phyloP scores from a whole-genome alignment of 352 stramenopile genomes.

The Elongisporangium prolatum region DNA sequence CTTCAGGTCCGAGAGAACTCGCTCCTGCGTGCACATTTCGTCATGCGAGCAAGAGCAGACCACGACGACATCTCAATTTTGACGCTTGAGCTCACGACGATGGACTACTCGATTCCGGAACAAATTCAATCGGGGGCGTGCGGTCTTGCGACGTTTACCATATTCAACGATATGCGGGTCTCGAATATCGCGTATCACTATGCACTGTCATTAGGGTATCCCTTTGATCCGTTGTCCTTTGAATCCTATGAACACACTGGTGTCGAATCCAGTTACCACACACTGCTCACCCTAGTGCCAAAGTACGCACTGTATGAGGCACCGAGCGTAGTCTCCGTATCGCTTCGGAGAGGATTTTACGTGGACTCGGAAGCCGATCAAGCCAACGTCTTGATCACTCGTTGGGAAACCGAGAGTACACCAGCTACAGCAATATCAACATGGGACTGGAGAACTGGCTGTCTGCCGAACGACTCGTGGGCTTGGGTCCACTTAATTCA shows the following conservation, averaged over 20 bases:
- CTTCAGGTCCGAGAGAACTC: slow-evolving; percentile 8
- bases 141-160: slow-evolving; percentile 3
- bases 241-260: slow-evolving; percentile 16
- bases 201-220: slow-evolving; percentile 18
- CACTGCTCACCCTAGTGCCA: slow-evolving; percentile 9
- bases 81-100: slow-evolving; percentile 11
- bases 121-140: slow-evolving; percentile 13
- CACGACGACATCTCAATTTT: slow-evolving; percentile 9
- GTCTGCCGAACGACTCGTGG: slow-evolving; percentile 29
- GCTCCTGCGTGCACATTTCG: slow-evolving; percentile 13
- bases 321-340: slow-evolving; percentile 12
- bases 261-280: not conserved
- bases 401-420: slow-evolving; percentile 17
- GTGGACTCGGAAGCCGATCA: slow-evolving; percentile 31
- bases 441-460: slow-evolving; percentile 20
- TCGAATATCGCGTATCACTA: slow-evolving; percentile 7
- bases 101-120: slow-evolving; percentile 12
- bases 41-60: slow-evolving; percentile 9
- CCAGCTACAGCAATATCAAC: slow-evolving; percentile 16
- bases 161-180: slow-evolving; percentile 9
- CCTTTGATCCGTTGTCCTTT: slow-evolving; percentile 10
- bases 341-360: slow-evolving; percentile 33
- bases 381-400: slow-evolving; percentile 33
- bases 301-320: not conserved
- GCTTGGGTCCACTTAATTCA: slow-evolving; percentile 37